Conservation (phyloP, 345 rosid species). For the Populus davidiana region DNA sequence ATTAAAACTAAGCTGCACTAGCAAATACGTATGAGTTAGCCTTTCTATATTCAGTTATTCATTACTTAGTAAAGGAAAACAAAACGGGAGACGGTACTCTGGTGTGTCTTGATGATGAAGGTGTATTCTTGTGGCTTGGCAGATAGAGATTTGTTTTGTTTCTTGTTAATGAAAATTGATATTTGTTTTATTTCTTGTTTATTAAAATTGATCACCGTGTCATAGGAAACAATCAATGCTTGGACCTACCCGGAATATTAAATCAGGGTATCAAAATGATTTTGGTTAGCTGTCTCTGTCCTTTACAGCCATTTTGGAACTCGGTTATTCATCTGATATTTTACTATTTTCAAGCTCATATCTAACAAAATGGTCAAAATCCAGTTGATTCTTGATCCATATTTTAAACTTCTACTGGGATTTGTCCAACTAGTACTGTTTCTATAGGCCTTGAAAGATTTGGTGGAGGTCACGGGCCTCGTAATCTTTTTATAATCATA, state of each 20-base stretch:
- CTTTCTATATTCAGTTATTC: no score
- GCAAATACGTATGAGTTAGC: neutral
- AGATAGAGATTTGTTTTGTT: conserved; percentile 13
- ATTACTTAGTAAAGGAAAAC: no score
- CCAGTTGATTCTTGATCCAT: neutral
- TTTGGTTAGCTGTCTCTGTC: neutral
- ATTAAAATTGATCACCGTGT: neutral
- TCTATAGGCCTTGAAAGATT: neutral
- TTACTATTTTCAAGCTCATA: neutral
- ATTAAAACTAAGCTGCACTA: neutral
- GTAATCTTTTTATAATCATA: neutral
- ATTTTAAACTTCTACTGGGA: neutral
- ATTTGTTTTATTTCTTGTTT: conserved; percentile 10
- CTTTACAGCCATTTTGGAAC: neutral
- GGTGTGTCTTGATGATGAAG: no score
- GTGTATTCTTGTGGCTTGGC: neutral
- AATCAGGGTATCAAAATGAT: neutral
- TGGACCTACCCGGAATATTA: neutral
- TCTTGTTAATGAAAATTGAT: neutral
- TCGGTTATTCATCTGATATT: neutral
- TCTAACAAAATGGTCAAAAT: neutral
- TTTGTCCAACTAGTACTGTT: neutral
- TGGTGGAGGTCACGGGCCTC: neutral
- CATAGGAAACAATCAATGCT: conserved; percentile 1
- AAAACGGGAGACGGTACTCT: no score